Evolutionary conservation across 1,139 yeast species (phyloP).

Genomic region (Sugiyamaella xylanicola): DNA sequence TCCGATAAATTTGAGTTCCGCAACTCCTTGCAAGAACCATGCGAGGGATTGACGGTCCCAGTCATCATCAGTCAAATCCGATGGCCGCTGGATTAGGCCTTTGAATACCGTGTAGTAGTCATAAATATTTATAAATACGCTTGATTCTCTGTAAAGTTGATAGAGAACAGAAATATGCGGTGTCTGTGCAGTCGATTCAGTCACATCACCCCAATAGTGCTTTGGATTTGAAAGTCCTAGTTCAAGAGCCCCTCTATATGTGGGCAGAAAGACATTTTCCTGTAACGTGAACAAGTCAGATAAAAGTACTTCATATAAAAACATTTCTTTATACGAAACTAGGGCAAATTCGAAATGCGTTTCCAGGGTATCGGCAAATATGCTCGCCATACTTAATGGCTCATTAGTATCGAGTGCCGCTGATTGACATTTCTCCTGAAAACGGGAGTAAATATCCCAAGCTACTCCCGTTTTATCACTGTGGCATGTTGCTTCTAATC

Average conservation of each 20-base stretch:
- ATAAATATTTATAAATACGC: conserved; percentile 67
- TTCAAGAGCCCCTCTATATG: conserved; percentile 45
- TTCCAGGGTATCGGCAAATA: conserved; percentile 11
- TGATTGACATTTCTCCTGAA: conserved; percentile 9
- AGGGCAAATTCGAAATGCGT: conserved; percentile 1
- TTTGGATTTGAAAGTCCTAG: conserved; percentile 45
- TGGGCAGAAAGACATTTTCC: conserved; percentile 46
- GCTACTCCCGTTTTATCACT: conserved; percentile 11
- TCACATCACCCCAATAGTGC: conserved; percentile 35
- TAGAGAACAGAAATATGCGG: conserved; percentile 64
- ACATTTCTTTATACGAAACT: conserved; percentile 22
- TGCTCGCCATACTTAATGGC: neutral
- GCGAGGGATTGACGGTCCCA: conserved; percentile 59
- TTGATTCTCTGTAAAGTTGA: conserved; percentile 78
- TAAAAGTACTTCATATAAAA: conserved; percentile 35
- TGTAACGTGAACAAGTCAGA: conserved; percentile 33
- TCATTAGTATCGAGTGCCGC: conserved; percentile 1
- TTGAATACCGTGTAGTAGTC: conserved; percentile 78
- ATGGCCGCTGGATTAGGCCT: conserved; percentile 50
- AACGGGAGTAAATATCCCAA: conserved; percentile 6
- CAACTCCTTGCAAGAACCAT: conserved; percentile 60
- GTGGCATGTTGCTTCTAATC: conserved; percentile 4
- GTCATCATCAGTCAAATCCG: conserved; percentile 37
- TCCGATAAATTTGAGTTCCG: conserved; percentile 58
- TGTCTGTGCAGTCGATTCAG: conserved; percentile 14